A percentile compares a stretch with the other conserved stretches of the same genome.
Evolutionary conservation across 2,329 filamentous ascomycete species (phyloP).

Genomic region (Aspergillus terreus): DNA sequence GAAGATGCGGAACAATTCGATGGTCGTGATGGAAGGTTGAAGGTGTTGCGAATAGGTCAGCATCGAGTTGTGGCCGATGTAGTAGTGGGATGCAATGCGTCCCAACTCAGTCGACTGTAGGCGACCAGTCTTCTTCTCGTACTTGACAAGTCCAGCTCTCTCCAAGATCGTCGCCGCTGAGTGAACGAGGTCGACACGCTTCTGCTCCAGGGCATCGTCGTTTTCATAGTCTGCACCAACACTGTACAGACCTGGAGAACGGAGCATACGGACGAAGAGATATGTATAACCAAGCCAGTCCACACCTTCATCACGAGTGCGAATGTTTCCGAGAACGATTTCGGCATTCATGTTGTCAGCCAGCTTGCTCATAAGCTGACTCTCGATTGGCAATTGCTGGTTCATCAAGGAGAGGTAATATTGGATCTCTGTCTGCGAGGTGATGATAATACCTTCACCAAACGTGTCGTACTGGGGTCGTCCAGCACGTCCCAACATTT

Average conservation of each 20-base stretch:
- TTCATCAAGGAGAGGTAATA: slow-evolving; percentile 97
- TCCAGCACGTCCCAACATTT: slow-evolving; percentile 97
- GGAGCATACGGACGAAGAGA: slow-evolving; percentile 94
- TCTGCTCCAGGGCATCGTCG: slow-evolving; percentile 87
- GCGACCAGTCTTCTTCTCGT: slow-evolving; percentile 88
- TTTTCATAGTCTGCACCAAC: slow-evolving; percentile 95
- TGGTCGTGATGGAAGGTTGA: slow-evolving; percentile 85
- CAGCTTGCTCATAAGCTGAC: slow-evolving; percentile 86
- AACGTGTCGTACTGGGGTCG: slow-evolving; percentile 96
- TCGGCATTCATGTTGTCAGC: slow-evolving; percentile 97
- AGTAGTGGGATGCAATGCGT: slow-evolving; percentile 95
- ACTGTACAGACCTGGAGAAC: slow-evolving; percentile 90
- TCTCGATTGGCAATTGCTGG: slow-evolving; percentile 95
- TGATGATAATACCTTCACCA: slow-evolving; percentile 98
- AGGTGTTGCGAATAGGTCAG: slow-evolving; percentile 94
- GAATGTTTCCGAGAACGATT: slow-evolving; percentile 88
- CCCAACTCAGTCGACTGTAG: slow-evolving; percentile 91
- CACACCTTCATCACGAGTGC: slow-evolving; percentile 90
- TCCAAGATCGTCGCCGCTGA: slow-evolving; percentile 85
- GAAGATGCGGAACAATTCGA: slow-evolving; percentile 96
- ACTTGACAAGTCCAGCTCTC: slow-evolving; percentile 85
- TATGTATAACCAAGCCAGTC: slow-evolving; percentile 99
- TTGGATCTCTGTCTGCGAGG: slow-evolving; percentile 88
- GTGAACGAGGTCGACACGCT: slow-evolving; percentile 94
- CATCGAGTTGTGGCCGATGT: slow-evolving; percentile 96